These are phyloP conservation scores for Przewalskia tangutica DNA, from an alignment of 257 asterid species.

Conservation along the genomic window DNA sequence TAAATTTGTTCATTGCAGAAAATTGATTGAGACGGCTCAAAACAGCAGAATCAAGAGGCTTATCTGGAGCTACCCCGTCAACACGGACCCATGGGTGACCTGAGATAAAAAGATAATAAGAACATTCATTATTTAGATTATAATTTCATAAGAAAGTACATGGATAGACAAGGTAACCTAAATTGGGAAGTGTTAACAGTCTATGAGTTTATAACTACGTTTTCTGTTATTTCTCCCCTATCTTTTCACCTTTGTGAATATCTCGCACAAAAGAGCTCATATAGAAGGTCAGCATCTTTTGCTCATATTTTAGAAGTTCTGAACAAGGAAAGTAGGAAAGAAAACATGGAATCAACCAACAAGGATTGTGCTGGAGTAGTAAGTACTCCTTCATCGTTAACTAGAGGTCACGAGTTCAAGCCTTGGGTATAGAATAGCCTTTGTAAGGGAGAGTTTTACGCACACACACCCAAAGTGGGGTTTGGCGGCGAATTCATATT, in stretches of 20 bases:
- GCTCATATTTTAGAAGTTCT: not conserved
- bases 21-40: slow-evolving; percentile 36
- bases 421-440: no score
- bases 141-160: not conserved
- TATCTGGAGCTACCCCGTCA: slow-evolving; percentile 33
- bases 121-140: not conserved
- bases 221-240: not conserved
- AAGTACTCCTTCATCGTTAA: no score
- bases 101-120: slow-evolving; percentile 1
- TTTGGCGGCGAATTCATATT: no score
- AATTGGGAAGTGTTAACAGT: not conserved
- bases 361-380: no score
- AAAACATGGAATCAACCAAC: not conserved
- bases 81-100: slow-evolving; percentile 38
- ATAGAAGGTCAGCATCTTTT: not conserved
- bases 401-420: no score
- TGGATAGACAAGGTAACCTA: not conserved
- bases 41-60: slow-evolving; percentile 45
- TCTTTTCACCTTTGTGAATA: not conserved
- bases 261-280: not conserved
- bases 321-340: not conserved
- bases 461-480: no score
- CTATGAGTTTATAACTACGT: not conserved
- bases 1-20: slow-evolving; percentile 38
- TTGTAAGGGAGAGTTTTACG: no score